These are phyloP conservation scores for Jaapia argillacea DNA, from an alignment of 768 basidiomycete genomes.

Conservation along the genomic window DNA sequence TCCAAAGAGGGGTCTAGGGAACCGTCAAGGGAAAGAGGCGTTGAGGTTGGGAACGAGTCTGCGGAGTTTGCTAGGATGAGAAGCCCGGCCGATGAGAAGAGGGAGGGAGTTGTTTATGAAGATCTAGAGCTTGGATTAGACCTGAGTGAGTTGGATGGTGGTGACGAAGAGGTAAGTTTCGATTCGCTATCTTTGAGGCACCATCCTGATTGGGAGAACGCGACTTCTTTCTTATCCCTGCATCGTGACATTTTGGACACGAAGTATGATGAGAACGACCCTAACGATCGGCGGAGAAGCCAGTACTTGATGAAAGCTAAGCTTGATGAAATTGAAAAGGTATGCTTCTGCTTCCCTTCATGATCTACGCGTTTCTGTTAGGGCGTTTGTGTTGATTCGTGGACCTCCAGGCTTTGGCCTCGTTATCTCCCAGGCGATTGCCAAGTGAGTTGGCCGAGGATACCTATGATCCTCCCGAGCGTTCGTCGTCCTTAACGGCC, in stretches of 20 bases:
- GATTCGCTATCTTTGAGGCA: too few species aligned
- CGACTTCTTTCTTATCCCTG: conserved; percentile 12
- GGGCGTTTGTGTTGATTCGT: conserved; percentile 7
- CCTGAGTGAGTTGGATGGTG: conserved; percentile 26
- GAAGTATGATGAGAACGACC: conserved; percentile 68
- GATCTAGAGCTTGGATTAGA: conserved; percentile 35
- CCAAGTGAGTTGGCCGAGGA: conserved; percentile 1
- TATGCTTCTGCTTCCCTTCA: conserved; percentile 8
- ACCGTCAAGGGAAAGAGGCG: conserved; percentile 19
- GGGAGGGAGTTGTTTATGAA: conserved; percentile 35
- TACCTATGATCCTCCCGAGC: background rate
- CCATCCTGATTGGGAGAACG: too few species aligned
- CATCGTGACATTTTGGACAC: too few species aligned
- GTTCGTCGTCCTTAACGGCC: background rate
- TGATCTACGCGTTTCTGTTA: background rate
- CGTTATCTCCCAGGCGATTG: conserved; percentile 48
- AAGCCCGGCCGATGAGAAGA: conserved; percentile 31
- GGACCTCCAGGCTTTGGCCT: conserved; percentile 41
- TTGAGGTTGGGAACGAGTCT: conserved; percentile 28
- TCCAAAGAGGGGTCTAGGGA: conserved; percentile 10
- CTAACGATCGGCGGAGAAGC: conserved; percentile 64
- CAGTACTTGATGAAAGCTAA: conserved; percentile 67
- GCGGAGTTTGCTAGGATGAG: conserved; percentile 14
- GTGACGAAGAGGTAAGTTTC: conserved; percentile 24
- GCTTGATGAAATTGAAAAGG: conserved; percentile 75